Evolutionary conservation across 495 filamentous ascomycete genomes (phyloP), one percentile per base, ranked within the genome.

Genomic region (Baudoinia panamericana): DNA sequence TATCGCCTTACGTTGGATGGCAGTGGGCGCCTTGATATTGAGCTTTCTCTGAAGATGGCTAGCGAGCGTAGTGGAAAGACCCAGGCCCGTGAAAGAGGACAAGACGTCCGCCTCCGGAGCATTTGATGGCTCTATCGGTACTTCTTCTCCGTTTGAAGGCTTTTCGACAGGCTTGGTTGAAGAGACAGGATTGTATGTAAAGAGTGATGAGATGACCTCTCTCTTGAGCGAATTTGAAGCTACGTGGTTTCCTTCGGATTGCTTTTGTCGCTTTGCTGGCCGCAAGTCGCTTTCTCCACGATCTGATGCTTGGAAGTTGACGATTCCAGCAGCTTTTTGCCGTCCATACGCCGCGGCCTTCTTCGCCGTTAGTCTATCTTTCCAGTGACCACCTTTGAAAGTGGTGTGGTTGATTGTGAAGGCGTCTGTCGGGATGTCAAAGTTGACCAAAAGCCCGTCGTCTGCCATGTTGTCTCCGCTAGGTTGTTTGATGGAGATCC

Each of bases 381-480:
- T 82, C 90, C 90, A 97, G 48, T 74, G 73, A 11, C 90, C 90
- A 43, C 90, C 90, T 58, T 76, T 86, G 57, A 93, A 84, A 45
- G 73, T 78, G 4, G 69, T 69, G 41, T 77, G 80, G 38, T 65
- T 58, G 12, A 65, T 68, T 9, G 22, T 37, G 48, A 82, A 81
- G 11, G 70, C 67, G 21, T 90, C 64, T 39, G 80, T 71, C 2
- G 48, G 39, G 16, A 52, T 37, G 33, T 46, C 43, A 56, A 95
- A 95, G 57, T 97, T 96, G 58, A 95, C 68, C 33, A 95, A 72
- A 73, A 97, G 80, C 36, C 84, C 85, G 78, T 93, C 82, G 65
- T 95, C 85, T 16, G 84, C 84, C 87, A 94, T 95, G 24, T 17
- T 48, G 29, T 43, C 2, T 17, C 12, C 13, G 11, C 12, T 20